Evolutionary conservation across 1,139 yeast genomes (phyloP).

Genomic region (Yamadazyma buinensis): DNA sequence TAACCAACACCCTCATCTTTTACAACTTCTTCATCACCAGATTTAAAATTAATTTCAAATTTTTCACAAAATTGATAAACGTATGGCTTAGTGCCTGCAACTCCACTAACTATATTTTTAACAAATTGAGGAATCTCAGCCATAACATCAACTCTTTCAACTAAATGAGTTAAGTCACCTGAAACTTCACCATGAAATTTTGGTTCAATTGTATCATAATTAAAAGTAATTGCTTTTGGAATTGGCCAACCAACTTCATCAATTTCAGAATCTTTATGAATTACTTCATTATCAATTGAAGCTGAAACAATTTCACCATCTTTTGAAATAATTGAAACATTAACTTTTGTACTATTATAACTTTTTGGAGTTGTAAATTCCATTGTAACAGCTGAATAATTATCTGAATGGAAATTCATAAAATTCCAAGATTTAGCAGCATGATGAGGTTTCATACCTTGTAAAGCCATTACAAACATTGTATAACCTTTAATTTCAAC

Average conservation of each 20-base stretch:
- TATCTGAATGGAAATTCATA: slow-evolving; percentile 77
- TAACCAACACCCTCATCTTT: slow-evolving; percentile 67
- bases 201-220: slow-evolving; percentile 25
- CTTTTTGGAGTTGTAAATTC: slow-evolving; percentile 93
- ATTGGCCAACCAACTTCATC: slow-evolving; percentile 94
- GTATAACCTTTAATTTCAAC: slow-evolving; percentile 51
- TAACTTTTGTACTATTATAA: slow-evolving; percentile 78
- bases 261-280: slow-evolving; percentile 53
- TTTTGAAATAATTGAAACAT: slow-evolving; percentile 69
- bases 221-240: slow-evolving; percentile 65
- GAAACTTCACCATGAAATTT: slow-evolving; percentile 38
- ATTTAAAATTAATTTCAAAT: slow-evolving; percentile 38
- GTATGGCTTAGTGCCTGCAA: slow-evolving; percentile 92
- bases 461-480: slow-evolving; percentile 96
- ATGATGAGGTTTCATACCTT: slow-evolving; percentile 99
- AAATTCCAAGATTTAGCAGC: slow-evolving; percentile 98
- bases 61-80: slow-evolving; percentile 85
- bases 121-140: slow-evolving; percentile 94
- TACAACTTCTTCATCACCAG: slow-evolving; percentile 25
- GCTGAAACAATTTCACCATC: slow-evolving; percentile 63
- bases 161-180: slow-evolving; percentile 56
- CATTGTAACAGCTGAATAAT: slow-evolving; percentile 78
- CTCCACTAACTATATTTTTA: slow-evolving; percentile 88
- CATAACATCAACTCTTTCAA: slow-evolving; percentile 96
- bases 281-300: slow-evolving; percentile 61